Percentiles rank a stretch among this genome's conserved stretches.
phyloP scores from a whole-genome alignment of 192 early-diverging fungal genomes.

The Ramicandelaber brevisporus region DNA sequence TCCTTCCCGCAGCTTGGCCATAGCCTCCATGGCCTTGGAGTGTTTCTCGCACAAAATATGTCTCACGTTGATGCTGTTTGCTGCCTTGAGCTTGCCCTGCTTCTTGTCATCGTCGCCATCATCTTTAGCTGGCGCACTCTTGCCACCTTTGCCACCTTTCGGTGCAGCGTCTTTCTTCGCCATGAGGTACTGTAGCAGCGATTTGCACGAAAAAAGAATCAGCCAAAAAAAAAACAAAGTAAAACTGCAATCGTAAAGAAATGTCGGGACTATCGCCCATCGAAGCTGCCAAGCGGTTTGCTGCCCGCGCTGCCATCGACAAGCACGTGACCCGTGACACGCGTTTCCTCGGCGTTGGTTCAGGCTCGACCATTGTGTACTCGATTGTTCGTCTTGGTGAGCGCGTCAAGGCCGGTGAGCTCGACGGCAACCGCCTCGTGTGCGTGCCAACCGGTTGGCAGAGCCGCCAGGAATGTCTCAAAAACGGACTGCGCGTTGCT shows the following conservation, averaged over 20 bases:
- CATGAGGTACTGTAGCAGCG: too few species aligned
- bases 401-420: conserved; percentile 22
- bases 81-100: conserved; percentile 36
- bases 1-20: conserved; percentile 28
- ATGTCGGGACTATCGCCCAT: too few species aligned
- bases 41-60: conserved; percentile 77
- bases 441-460: conserved; percentile 90
- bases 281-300: conserved; percentile 55
- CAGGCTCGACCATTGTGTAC: conserved; percentile 69
- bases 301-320: conserved; percentile 76
- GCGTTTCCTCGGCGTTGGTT: conserved; percentile 67
- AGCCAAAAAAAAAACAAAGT: too few species aligned
- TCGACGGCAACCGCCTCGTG: conserved; percentile 31
- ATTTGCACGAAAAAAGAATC: too few species aligned
- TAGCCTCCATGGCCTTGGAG: conserved; percentile 35
- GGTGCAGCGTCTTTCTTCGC: too few species aligned
- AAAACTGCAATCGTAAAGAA: too few species aligned
- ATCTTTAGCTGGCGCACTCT: too few species aligned
- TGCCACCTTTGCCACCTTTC: too few species aligned
- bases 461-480: conserved; percentile 54
- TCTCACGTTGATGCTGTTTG: conserved; percentile 33
- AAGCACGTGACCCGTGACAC: conserved; percentile 43
- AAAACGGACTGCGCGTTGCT: conserved; percentile 53
- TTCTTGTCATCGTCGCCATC: conserved; percentile 17
- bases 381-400: conserved; percentile 58